phyloP scores from a whole-genome alignment of 371 early-diverging fungal genomes.

The Syncephalis plumigaleata region DNA sequence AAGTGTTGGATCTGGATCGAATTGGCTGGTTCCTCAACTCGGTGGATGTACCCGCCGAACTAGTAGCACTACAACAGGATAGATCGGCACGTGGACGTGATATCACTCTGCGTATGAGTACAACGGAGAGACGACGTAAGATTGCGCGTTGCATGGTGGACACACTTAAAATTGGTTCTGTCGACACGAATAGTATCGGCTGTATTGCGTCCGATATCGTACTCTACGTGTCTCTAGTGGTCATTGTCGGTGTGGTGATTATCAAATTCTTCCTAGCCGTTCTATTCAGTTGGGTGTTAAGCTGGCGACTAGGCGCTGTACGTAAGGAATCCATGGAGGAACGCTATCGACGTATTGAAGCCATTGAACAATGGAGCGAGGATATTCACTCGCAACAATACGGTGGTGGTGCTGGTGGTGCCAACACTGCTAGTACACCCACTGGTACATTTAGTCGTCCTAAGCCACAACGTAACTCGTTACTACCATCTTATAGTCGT shows the following conservation, averaged over 20 bases:
- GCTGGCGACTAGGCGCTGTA: slow-evolving; percentile 51
- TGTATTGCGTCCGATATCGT: slow-evolving; percentile 66
- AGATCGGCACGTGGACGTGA: slow-evolving; percentile 3
- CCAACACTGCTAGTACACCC: not conserved
- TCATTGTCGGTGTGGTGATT: slow-evolving; percentile 60
- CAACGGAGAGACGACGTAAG: not conserved
- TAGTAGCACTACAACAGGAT: not conserved
- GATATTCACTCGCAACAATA: slow-evolving; percentile 17
- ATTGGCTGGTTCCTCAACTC: slow-evolving; percentile 22
- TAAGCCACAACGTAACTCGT: not conserved
- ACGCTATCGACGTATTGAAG: slow-evolving; percentile 26
- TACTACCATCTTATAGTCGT: slow-evolving; percentile 5
- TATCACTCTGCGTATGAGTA: slow-evolving; percentile 1
- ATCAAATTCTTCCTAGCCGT: slow-evolving; percentile 68
- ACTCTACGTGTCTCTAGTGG: slow-evolving; percentile 51
- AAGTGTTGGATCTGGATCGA: slow-evolving; percentile 35
- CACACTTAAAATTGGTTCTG: slow-evolving; percentile 51
- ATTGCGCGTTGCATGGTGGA: slow-evolving; percentile 48
- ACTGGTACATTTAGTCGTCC: slow-evolving; percentile 1
- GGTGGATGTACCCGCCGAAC: slow-evolving; percentile 9
- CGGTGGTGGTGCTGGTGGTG: too few relatives aligned
- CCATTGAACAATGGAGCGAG: slow-evolving; percentile 39
- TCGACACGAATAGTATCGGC: slow-evolving; percentile 53
- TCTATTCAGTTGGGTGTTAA: slow-evolving; percentile 66
- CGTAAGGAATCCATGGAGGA: slow-evolving; percentile 44